Evolutionary conservation across 176 grass and related monocot genomes (phyloP).

Genomic region (Juncus effusus): DNA sequence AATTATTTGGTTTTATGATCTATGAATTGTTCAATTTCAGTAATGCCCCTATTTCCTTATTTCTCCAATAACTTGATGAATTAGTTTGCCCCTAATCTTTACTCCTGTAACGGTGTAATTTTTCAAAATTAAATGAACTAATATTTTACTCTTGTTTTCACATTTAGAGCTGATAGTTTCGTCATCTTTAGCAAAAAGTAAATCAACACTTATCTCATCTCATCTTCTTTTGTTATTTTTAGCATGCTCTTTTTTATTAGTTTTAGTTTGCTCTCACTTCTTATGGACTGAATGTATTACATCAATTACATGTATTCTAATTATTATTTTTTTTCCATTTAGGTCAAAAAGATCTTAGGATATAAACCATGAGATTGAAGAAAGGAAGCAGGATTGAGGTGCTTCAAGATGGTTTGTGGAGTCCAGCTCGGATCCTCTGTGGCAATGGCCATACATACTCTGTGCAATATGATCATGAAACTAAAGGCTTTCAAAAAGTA

Average conservation of each 20-base stretch:
- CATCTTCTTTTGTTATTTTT: not conserved
- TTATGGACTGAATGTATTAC: too few species aligned
- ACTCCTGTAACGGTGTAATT: too few species aligned
- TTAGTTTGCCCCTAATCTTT: too few species aligned
- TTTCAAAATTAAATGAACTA: too few species aligned
- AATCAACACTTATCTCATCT: not conserved
- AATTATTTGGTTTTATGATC: too few species aligned
- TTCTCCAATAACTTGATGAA: too few species aligned
- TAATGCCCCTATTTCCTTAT: too few species aligned
- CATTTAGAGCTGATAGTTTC: not conserved
- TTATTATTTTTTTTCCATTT: not conserved
- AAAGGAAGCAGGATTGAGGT: conserved; percentile 49
- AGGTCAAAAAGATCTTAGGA: conserved; percentile 1
- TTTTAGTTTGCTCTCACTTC: not conserved
- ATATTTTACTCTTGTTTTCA: too few species aligned
- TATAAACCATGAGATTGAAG: conserved; percentile 44
- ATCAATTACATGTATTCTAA: too few species aligned
- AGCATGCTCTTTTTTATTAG: not conserved
- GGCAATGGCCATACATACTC: conserved; percentile 63
- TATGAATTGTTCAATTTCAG: too few species aligned
- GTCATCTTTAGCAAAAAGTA: not conserved
- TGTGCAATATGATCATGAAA: conserved; percentile 24
- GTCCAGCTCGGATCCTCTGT: conserved; percentile 44
- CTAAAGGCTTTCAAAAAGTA: conserved; percentile 26
- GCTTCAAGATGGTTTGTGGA: conserved; percentile 40